Evolutionary conservation across 352 stramenopile genomes (phyloP), one percentile per base, ranked within the genome.

Genomic region (Phytophthora chlamydospora): DNA sequence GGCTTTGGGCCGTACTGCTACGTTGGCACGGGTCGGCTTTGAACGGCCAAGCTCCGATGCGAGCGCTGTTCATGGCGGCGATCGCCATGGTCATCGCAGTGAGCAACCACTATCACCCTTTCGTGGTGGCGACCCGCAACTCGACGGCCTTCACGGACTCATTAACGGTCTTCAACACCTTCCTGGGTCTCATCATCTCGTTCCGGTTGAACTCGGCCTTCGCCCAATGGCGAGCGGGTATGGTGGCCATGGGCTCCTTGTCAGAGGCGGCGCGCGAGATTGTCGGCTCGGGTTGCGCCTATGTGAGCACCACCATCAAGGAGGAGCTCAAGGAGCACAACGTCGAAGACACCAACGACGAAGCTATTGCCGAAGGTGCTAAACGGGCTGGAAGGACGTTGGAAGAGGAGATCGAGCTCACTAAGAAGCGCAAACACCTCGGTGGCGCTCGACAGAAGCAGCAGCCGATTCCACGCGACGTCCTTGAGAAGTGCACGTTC

Each of bases 191-290:
- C 56, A 86, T 76, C 17, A 71, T 90, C 55, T 90, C 80, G 31
- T 92, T 92, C 58, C 83, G 83, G 7, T 62, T 92, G 53, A 92
- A 92, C 54, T 92, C 83, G 49, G 83, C 83, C 8, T 92, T 92
- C 62, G 69, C 78, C 44, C 83, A 92, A 49, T 92, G 83, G 83
- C 78, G 83, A 45, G 62, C 75, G n/a, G 83, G 83, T 6, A 80
- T 92, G 44, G 71, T 90, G n/a, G 79, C 80, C 6, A 75, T 88
- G 42, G 80, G 80, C 11, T 71, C 80, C 3, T 58, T 91, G 7
- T 80, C 72, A 0, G 80, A 91, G 47, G 71, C 71, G 0, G 83
- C 80, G 1, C 68, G 83, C 5, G 80, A 79, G 31, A 89, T 87
- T 47, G 76, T 91, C 21, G 65, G 73, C 2, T 89, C 81, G 2